These are phyloP conservation scores for Reticulascus tulasneorum DNA, from an alignment of 2,329 filamentous ascomycete species.

Conservation along the genomic window DNA sequence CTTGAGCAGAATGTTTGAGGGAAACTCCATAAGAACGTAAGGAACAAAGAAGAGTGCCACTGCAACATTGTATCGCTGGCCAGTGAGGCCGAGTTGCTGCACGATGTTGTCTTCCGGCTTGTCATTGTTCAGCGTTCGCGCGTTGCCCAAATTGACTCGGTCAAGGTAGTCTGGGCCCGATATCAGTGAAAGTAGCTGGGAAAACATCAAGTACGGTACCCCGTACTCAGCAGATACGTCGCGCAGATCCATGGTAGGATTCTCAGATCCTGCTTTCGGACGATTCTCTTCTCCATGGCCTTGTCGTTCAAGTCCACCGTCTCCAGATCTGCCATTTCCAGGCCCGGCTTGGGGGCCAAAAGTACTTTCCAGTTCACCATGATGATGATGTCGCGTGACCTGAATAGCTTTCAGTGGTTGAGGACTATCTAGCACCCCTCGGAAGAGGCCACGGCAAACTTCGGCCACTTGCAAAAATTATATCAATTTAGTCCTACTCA, in stretches of 20 bases:
- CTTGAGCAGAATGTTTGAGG: constrained; percentile 29
- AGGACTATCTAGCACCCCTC: too few relatives aligned
- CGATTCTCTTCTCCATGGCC: constrained; percentile 28
- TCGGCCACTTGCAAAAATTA: too few relatives aligned
- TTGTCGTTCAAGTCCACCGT: constrained; percentile 28
- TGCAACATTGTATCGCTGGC: constrained; percentile 26
- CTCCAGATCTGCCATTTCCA: constrained; percentile 28
- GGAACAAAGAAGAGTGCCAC: constrained; percentile 26
- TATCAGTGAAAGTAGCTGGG: neutral
- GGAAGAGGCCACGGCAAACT: too few relatives aligned
- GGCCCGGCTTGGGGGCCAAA: constrained; percentile 19
- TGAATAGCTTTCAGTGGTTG: too few relatives aligned
- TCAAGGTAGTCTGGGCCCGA: constrained; percentile 20
- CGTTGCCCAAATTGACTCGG: constrained; percentile 29
- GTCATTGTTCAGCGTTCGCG: constrained; percentile 28
- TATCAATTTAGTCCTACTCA: too few relatives aligned
- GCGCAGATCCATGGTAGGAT: constrained; percentile 29
- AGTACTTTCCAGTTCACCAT: constrained; percentile 15
- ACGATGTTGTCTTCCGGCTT: constrained; percentile 28
- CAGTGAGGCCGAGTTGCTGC: constrained; percentile 23
- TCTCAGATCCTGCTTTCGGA: constrained; percentile 26
- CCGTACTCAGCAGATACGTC: constrained; percentile 26
- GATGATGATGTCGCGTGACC: too few relatives aligned
- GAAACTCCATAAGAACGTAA: constrained; percentile 26
- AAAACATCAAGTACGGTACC: too few relatives aligned